Percentiles rank a stretch among this genome's conserved stretches.
Conservation (phyloP, 805 yeast species). For the Candida maesae region DNA sequence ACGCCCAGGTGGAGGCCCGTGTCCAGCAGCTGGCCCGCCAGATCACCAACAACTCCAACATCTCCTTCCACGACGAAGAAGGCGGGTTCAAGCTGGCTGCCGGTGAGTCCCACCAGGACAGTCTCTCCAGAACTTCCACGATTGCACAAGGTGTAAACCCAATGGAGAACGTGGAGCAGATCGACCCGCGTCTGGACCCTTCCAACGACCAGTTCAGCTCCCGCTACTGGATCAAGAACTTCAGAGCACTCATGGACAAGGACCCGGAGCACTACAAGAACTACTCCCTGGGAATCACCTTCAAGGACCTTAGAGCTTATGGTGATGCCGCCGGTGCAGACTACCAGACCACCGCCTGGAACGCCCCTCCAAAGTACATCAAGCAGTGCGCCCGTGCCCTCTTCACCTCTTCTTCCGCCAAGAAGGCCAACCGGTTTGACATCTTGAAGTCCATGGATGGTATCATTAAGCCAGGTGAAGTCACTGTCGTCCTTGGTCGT, state of each 20-base stretch:
- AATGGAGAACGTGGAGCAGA: constrained; percentile 23
- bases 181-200: constrained; percentile 55
- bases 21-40: constrained; percentile 39
- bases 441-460: constrained; percentile 56
- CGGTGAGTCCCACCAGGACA: constrained; percentile 8
- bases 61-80: constrained; percentile 2
- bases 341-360: constrained; percentile 59
- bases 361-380: constrained; percentile 31
- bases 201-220: constrained; percentile 50
- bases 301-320: constrained; percentile 54
- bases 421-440: constrained; percentile 34
- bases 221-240: constrained; percentile 59
- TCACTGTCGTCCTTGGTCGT: constrained; percentile 72
- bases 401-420: constrained; percentile 19
- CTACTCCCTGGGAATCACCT: constrained; percentile 53
- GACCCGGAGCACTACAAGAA: constrained; percentile 62
- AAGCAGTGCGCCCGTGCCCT: constrained; percentile 14
- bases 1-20: constrained; percentile 26
- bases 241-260: constrained; percentile 45
- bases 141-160: constrained; percentile 39
- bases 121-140: constrained; percentile 20
- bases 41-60: constrained; percentile 25
- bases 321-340: constrained; percentile 61
- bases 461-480: constrained; percentile 55
- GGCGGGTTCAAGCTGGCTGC: constrained; percentile 6